phyloP scores from a whole-genome alignment of 345 rosid genomes.

The Rhodamnia rubescens region DNA sequence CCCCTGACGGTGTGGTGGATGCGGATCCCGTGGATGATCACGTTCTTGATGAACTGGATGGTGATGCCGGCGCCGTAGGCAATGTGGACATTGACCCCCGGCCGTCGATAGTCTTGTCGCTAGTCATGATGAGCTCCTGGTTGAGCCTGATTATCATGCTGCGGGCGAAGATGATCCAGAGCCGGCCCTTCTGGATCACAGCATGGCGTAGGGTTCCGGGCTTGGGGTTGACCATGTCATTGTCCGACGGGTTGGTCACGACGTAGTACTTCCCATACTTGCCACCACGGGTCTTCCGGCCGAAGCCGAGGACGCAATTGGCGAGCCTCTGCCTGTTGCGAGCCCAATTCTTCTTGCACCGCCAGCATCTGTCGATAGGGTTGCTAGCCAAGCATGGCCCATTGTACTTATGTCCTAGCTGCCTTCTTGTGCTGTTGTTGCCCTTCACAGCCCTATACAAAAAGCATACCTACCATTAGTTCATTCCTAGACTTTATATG shows the following conservation, averaged over 20 bases:
- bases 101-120: conserved; percentile 75
- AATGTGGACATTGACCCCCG: conserved; percentile 49
- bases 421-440: conserved; percentile 42
- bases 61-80: conserved; percentile 63
- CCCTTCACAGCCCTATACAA: conserved; percentile 9
- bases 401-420: neutral
- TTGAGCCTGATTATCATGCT: conserved; percentile 51
- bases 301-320: conserved; percentile 60
- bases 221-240: conserved; percentile 47
- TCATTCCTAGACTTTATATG: neutral
- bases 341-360: conserved; percentile 62
- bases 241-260: conserved; percentile 52
- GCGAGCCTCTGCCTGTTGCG: conserved; percentile 40
- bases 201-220: conserved; percentile 44
- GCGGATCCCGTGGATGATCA: conserved; percentile 59
- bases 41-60: conserved; percentile 35
- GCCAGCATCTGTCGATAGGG: conserved; percentile 85
- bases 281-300: conserved; percentile 51
- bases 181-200: conserved; percentile 22
- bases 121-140: conserved; percentile 51
- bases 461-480: neutral
- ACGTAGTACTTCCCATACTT: conserved; percentile 37
- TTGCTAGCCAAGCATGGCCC: conserved; percentile 61
- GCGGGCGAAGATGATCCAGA: conserved; percentile 44
- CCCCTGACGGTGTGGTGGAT: conserved; percentile 40